Percentiles rank a stretch among this genome's conserved stretches.
phyloP scores from a whole-genome alignment of 2,329 filamentous ascomycete genomes.

The Nannizziopsis barbatae region DNA sequence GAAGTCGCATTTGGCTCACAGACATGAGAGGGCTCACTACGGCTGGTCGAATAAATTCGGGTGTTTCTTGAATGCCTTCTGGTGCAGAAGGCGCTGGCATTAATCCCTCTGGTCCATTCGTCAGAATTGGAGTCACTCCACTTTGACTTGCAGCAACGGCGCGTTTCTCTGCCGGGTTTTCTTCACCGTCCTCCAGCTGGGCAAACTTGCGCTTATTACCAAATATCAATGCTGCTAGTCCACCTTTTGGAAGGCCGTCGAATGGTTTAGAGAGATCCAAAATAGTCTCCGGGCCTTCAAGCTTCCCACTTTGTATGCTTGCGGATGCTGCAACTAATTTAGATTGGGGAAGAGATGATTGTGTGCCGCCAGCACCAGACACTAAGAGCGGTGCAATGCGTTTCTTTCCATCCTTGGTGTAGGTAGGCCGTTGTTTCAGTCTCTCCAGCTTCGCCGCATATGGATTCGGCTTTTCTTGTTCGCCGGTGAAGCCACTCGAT shows the following conservation, averaged over 20 bases:
- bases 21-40: slow-evolving; percentile 72
- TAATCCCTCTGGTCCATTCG: slow-evolving; percentile 65
- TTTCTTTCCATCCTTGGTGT: slow-evolving; percentile 96
- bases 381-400: slow-evolving; percentile 84
- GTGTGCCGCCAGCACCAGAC: slow-evolving; percentile 73
- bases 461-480: slow-evolving; percentile 35
- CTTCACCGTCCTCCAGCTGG: slow-evolving; percentile 63
- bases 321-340: slow-evolving; percentile 70
- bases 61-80: slow-evolving; percentile 52
- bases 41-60: slow-evolving; percentile 78
- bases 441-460: slow-evolving; percentile 51
- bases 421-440: slow-evolving; percentile 82
- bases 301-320: slow-evolving; percentile 49
- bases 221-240: slow-evolving; percentile 70
- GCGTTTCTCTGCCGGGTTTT: slow-evolving; percentile 49
- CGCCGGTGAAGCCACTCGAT: slow-evolving; percentile 18
- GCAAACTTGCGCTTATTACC: slow-evolving; percentile 85
- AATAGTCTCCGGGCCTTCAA: slow-evolving; percentile 66
- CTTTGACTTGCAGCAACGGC: slow-evolving; percentile 49
- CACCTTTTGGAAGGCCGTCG: slow-evolving; percentile 82
- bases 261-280: slow-evolving; percentile 89
- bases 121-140: slow-evolving; percentile 62
- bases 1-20: slow-evolving; percentile 71
- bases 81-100: slow-evolving; percentile 57
- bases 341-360: slow-evolving; percentile 79